Base-by-base conservation (phyloP, 345 rosid genomes). In the Garcia nutans region DNA sequence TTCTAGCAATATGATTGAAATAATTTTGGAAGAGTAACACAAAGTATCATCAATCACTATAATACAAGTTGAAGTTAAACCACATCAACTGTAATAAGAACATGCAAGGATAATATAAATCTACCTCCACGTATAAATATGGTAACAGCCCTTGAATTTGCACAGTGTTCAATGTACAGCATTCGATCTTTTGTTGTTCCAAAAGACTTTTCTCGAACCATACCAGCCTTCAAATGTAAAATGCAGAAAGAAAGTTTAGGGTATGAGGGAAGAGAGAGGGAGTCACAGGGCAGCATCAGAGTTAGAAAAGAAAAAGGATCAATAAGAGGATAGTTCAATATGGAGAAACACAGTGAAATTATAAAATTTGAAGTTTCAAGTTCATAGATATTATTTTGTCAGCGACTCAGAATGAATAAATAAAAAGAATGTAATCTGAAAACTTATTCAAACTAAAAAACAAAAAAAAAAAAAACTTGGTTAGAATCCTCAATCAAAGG, bases 51-150 rank as follows among this genome's bases (percentile, higher is more conserved):
- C 10, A 62, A 45, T 20, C 6, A 59, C 47, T 13, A 73, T 22
- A 33, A 62, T 17, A 73, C 1, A 10, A 67, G 41, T 5, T 33
- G 5, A 62, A 54, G 16, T 1, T 6, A 60, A 64, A 75, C 59
- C 33, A 69, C 57, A 1, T 28, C 22, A 65, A 20, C 3, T 15
- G 57, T 26, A 63, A 64, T 23, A 41, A 55, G 42, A 45, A 28
- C 33, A 19, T 33, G 17, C 9, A 28, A 22, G 56, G 47, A 37
- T 28, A 74, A 70, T 15, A 52, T 42, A 42, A 63, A 31, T 59
- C 70, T 88, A 96, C 99, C 99, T 89, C 97, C 99, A 70, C 98
- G 91, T 77, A 95, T 95, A 82, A 93, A 95, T 69, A 95, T 67
- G 44, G 98, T 93, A 8, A 91, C 94, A 66, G 93, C 94, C 85